These are phyloP conservation scores for Salmacisia buchloeana DNA, from an alignment of 1,284 basidiomycete species.

Conservation along the genomic window DNA sequence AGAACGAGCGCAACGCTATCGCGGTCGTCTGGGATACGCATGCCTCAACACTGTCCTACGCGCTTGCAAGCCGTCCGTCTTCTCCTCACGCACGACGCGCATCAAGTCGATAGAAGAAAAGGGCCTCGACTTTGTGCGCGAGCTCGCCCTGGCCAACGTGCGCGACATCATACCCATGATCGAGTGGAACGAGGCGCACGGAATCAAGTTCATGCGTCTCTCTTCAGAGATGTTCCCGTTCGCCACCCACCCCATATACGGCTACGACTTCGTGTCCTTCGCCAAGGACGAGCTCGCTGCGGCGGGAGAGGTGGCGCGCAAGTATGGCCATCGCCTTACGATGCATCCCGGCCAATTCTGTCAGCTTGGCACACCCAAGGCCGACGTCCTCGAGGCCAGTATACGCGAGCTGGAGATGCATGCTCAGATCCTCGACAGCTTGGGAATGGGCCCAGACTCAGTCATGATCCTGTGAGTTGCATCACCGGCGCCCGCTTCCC, in stretches of 20 bases:
- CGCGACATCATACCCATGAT: constrained; percentile 63
- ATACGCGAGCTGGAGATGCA: constrained; percentile 77
- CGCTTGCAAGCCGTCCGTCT: constrained; percentile 64
- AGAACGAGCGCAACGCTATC: constrained; percentile 26
- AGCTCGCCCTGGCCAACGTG: constrained; percentile 69
- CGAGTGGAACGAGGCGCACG: constrained; percentile 42
- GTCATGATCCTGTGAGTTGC: constrained; percentile 69
- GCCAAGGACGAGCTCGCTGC: constrained; percentile 58
- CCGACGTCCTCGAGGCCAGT: constrained; percentile 67
- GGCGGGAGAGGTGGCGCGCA: constrained; percentile 68
- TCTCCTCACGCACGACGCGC: constrained; percentile 70
- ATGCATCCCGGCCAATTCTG: constrained; percentile 78
- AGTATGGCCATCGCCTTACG: constrained; percentile 73
- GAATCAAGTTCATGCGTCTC: constrained; percentile 44
- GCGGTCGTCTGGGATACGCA: constrained; percentile 60
- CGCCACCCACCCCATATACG: constrained; percentile 72
- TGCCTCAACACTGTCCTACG: constrained; percentile 78
- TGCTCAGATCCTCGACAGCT: constrained; percentile 73
- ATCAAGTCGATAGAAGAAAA: constrained; percentile 56
- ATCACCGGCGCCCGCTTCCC: too few species aligned
- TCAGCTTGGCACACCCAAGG: constrained; percentile 71
- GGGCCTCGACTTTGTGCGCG: constrained; percentile 72
- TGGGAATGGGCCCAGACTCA: constrained; percentile 69
- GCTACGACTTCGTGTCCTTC: constrained; percentile 67
- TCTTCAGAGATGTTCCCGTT: constrained; percentile 76